These are phyloP conservation scores for Trichophyton schoenleinii DNA, from an alignment of 2,329 filamentous ascomycete genomes.

Conservation along the genomic window DNA sequence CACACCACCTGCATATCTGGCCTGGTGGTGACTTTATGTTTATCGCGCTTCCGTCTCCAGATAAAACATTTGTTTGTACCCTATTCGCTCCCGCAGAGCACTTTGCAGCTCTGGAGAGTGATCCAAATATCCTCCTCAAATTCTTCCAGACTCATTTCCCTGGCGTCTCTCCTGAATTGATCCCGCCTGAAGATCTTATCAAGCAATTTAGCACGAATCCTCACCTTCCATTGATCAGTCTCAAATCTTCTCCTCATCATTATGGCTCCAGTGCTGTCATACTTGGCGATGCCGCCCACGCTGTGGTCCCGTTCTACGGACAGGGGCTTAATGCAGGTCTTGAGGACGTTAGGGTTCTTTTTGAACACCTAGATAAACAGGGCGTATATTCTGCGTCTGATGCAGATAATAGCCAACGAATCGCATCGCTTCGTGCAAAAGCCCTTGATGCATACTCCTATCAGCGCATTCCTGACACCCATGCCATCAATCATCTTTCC, in stretches of 20 bases:
- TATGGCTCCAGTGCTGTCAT: constrained; percentile 66
- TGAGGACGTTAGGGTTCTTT: constrained; percentile 84
- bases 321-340: constrained; percentile 96
- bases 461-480: constrained; percentile 62
- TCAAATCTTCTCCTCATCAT: constrained; percentile 87
- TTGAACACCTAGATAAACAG: constrained; percentile 64
- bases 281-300: constrained; percentile 85
- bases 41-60: constrained; percentile 81
- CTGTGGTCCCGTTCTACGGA: constrained; percentile 97
- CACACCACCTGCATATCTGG: constrained; percentile 95
- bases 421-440: constrained; percentile 24
- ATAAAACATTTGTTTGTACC: constrained; percentile 90
- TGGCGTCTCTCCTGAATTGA: constrained; percentile 55
- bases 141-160: constrained; percentile 83
- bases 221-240: constrained; percentile 81
- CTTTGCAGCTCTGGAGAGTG: constrained; percentile 54
- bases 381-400: constrained; percentile 36
- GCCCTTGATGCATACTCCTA: constrained; percentile 63
- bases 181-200: constrained; percentile 51
- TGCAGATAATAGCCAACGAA: constrained; percentile 27
- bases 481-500: constrained; percentile 85
- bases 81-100: constrained; percentile 68
- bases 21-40: constrained; percentile 93
- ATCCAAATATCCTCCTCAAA: constrained; percentile 57
- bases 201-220: constrained; percentile 69